These are phyloP conservation scores for Quercus tomentella DNA, from an alignment of 331 rosid species.

Conservation along the genomic window DNA sequence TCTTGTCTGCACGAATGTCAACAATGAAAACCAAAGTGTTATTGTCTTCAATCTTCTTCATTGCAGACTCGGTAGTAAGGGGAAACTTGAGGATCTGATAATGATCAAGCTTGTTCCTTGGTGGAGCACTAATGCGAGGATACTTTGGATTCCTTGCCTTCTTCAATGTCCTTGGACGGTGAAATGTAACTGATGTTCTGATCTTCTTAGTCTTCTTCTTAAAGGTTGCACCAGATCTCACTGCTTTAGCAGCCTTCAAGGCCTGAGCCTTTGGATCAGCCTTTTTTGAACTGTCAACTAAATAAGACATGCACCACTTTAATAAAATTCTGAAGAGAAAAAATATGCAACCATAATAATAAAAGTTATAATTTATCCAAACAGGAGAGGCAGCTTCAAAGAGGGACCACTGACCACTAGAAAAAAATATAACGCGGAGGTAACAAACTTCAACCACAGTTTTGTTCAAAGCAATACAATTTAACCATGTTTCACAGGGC, in stretches of 20 bases:
- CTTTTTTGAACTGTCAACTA: constrained; percentile 65
- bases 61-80: constrained; percentile 76
- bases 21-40: constrained; percentile 88
- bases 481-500: neutral
- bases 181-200: constrained; percentile 74
- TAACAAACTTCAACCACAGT: neutral
- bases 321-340: neutral
- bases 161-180: constrained; percentile 67
- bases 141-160: constrained; percentile 76
- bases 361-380: neutral
- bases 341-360: neutral
- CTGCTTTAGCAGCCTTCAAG: constrained; percentile 75
- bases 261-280: constrained; percentile 76
- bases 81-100: constrained; percentile 74
- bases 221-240: constrained; percentile 55
- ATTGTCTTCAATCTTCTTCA: constrained; percentile 84
- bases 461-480: neutral
- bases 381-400: neutral
- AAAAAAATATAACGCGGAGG: no score
- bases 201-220: constrained; percentile 76
- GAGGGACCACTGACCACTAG: no score
- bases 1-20: constrained; percentile 80
- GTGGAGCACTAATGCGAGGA: constrained; percentile 78
- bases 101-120: constrained; percentile 79
- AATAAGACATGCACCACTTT: neutral